Evolutionary conservation across 1,139 yeast genomes (phyloP).

Genomic region (Sugiyamaella grinbergsii): DNA sequence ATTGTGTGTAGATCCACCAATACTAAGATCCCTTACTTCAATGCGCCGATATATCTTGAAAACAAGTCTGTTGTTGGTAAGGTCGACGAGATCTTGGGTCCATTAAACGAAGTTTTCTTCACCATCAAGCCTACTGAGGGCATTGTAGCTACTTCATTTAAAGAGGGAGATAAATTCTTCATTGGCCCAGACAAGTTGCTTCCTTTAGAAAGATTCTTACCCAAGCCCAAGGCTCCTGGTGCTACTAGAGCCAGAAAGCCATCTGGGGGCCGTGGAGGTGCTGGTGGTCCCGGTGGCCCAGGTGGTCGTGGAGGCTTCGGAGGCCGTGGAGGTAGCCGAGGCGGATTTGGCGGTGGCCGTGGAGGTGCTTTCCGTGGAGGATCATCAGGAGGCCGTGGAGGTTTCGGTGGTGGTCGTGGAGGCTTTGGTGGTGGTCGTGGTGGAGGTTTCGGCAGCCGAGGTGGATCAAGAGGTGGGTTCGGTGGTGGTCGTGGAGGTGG

Average conservation of each 20-base stretch:
- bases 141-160: constrained; percentile 89
- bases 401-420: constrained; percentile 42
- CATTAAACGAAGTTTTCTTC: constrained; percentile 93
- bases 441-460: constrained; percentile 42
- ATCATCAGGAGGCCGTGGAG: not conserved
- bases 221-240: constrained; percentile 82
- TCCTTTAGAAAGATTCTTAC: constrained; percentile 93
- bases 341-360: constrained; percentile 49
- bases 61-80: constrained; percentile 93
- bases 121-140: constrained; percentile 96
- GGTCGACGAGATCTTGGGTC: constrained; percentile 97
- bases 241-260: constrained; percentile 73
- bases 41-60: constrained; percentile 96
- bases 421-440: constrained; percentile 44
- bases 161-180: constrained; percentile 92
- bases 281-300: constrained; percentile 49
- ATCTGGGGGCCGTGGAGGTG: constrained; percentile 48
- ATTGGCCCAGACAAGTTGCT: constrained; percentile 94
- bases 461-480: constrained; percentile 48
- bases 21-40: constrained; percentile 94
- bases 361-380: constrained; percentile 30
- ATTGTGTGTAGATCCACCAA: constrained; percentile 94
- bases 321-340: constrained; percentile 48
- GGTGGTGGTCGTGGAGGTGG: constrained; percentile 51
- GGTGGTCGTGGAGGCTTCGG: constrained; percentile 53